Evolutionary conservation across 2,329 filamentous ascomycete genomes (phyloP).

Genomic region (Xylariomycetidae sp.): DNA sequence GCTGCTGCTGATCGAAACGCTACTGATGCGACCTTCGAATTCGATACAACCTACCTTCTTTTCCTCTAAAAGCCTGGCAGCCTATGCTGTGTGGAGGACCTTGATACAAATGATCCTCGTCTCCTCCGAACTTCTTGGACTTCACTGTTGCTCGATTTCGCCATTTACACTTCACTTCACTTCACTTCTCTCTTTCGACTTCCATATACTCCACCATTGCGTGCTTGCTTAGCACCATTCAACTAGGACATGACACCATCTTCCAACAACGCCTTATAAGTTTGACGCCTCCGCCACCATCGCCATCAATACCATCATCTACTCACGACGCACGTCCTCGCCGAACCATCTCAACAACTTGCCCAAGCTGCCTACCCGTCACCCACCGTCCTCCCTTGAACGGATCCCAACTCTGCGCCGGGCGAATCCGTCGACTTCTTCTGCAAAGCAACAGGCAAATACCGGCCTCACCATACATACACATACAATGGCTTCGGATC

Average conservation of each 20-base stretch:
- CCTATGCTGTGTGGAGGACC: constrained; percentile 19
- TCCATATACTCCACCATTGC: constrained; percentile 15
- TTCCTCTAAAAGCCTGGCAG: neutral
- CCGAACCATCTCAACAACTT: too few relatives aligned
- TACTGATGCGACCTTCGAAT: constrained; percentile 24
- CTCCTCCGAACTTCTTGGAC: constrained; percentile 21
- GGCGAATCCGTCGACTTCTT: too few relatives aligned
- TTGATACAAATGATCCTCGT: constrained; percentile 29
- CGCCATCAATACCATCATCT: constrained; percentile 6
- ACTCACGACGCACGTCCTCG: too few relatives aligned
- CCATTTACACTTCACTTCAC: constrained; percentile 8
- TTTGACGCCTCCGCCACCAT: constrained; percentile 10
- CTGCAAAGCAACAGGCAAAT: too few relatives aligned
- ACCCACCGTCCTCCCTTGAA: too few relatives aligned
- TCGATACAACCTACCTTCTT: neutral
- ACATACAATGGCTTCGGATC: constrained; percentile 49
- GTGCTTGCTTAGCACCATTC: constrained; percentile 13
- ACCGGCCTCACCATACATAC: constrained; percentile 6
- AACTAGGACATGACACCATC: constrained; percentile 16
- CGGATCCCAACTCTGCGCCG: too few relatives aligned
- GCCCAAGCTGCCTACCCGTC: too few relatives aligned
- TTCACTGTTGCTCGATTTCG: constrained; percentile 9
- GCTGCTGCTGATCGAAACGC: constrained; percentile 22
- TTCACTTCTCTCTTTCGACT: constrained; percentile 10
- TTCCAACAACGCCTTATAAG: constrained; percentile 11